Base-by-base conservation (phyloP, 2,329 filamentous ascomycete species). In the Pestalotiopsis sp. region DNA sequence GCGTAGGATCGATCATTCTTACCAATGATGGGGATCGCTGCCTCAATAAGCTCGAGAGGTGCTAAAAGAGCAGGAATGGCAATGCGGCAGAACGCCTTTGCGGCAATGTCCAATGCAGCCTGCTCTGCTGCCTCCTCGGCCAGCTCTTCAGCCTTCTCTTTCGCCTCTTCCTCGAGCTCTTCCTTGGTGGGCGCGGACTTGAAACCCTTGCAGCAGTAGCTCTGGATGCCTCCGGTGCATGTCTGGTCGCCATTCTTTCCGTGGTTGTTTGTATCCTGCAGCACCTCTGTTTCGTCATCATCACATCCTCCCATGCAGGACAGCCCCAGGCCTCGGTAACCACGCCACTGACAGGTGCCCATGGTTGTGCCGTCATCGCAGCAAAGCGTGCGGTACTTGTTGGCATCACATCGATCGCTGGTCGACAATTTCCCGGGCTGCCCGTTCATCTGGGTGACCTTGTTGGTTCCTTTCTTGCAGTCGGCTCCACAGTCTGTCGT, bases 51-150 rank as follows among this genome's bases (percentile, higher is more conserved):
- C 58, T 75, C 73, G 45, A 76, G 52, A 0, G 69, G 70, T 4
- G 67, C 69, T 1, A 68, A 56, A 17, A 75, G 58, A 27, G 77
- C 79, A 2, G 77, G 75, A 7, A 81, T 73, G 2, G 78, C 78
- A 36, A 79, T 66, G 14, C 78, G 64, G 68, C 78, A 81, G 65
- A 80, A 79, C 1, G 74, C 77, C 64, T 77, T 80, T 0, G 79
- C 77, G 12, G 79, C 79, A 45, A 80, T 67, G 52, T 80, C 78
- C 0, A 79, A 68, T 4, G 77, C 78, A 14, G 71, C 71, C 13
- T 77, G 67, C 59, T 77, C 76, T 1, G 71, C 72, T 13, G 71
- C 71, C 39, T 75, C 71, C 9, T 76, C 77, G 0, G 71, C 72
- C 23, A 69, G 73, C 36, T 75, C 75, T 12, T 73, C 77, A 31